These are phyloP conservation scores for Castanopsis chinensis DNA, from an alignment of 306 rosid species.

Conservation along the genomic window DNA sequence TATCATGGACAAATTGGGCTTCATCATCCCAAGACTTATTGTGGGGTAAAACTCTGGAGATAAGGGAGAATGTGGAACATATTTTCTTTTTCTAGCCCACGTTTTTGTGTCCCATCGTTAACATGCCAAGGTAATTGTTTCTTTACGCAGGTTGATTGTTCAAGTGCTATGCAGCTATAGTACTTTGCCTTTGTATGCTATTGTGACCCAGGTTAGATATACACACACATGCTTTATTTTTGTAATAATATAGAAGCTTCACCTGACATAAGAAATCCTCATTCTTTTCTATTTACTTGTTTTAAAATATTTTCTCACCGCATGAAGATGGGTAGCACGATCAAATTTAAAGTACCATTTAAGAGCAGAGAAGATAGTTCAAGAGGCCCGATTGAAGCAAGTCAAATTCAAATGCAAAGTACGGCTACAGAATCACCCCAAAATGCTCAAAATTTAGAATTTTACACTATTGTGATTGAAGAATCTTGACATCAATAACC, in stretches of 20 bases:
- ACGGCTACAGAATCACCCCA: conserved; percentile 34
- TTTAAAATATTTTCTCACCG: neutral
- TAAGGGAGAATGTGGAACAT: neutral
- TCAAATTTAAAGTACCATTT: conserved; percentile 11
- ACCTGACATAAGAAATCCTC: conserved; percentile 17
- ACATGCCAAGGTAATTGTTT: conserved; percentile 11
- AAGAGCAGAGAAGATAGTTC: neutral
- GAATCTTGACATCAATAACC: conserved; percentile 22
- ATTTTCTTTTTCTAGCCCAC: neutral
- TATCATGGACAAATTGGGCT: conserved; percentile 73
- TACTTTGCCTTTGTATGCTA: conserved; percentile 73
- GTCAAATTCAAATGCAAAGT: neutral
- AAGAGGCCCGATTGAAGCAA: neutral
- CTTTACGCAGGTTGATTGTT: conserved; percentile 62
- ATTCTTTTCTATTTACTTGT: neutral
- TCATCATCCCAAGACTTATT: conserved; percentile 65
- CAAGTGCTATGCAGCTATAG: conserved; percentile 94
- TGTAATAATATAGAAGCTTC: conserved; percentile 4
- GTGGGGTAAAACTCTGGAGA: conserved; percentile 58
- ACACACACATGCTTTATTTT: conserved; percentile 1
- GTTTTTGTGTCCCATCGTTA: conserved; percentile 9
- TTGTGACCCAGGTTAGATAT: conserved; percentile 72
- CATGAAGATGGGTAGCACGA: conserved; percentile 66
- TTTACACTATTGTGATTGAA: conserved; percentile 24
- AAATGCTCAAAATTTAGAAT: conserved; percentile 30